Percentiles rank a stretch among this genome's conserved stretches.
Evolutionary conservation across 768 basidiomycete genomes (phyloP).

Genomic region (Macrolepiota fuliginosa): DNA sequence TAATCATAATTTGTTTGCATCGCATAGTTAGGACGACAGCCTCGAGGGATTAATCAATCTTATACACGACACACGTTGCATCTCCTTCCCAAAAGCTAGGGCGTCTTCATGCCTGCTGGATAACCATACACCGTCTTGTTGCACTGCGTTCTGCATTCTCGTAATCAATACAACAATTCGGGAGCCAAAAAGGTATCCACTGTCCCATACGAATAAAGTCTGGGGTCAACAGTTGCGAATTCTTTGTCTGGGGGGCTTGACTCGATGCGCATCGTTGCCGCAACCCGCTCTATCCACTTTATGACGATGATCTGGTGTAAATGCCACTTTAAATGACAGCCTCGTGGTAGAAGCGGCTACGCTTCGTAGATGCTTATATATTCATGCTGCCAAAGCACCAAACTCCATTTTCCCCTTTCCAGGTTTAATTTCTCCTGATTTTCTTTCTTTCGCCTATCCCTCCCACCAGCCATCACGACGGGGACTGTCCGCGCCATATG

Average conservation of each 20-base stretch:
- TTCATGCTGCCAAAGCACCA: neutral
- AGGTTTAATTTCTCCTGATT: neutral
- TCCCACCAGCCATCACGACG: neutral
- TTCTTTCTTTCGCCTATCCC: neutral
- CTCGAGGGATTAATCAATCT: constrained; percentile 4
- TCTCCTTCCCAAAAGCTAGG: neutral
- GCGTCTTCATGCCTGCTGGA: neutral
- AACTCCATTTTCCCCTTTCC: neutral
- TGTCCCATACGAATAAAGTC: neutral
- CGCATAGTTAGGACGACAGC: neutral
- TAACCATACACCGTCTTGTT: neutral
- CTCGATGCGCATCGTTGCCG: constrained; percentile 1
- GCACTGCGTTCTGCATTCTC: neutral
- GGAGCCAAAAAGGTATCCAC: neutral
- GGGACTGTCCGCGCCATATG: neutral
- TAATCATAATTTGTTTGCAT: neutral
- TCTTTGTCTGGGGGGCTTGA: neutral
- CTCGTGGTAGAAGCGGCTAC: constrained; percentile 11
- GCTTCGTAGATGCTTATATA: constrained; percentile 10
- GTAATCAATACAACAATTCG: neutral
- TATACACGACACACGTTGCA: neutral
- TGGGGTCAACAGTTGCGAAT: neutral
- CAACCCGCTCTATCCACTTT: neutral
- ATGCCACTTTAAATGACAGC: constrained; percentile 11
- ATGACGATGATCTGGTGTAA: constrained; percentile 11